Evolutionary conservation across 2,329 filamentous ascomycete genomes (phyloP).

Genomic region (Pseudogymnoascus sp.): DNA sequence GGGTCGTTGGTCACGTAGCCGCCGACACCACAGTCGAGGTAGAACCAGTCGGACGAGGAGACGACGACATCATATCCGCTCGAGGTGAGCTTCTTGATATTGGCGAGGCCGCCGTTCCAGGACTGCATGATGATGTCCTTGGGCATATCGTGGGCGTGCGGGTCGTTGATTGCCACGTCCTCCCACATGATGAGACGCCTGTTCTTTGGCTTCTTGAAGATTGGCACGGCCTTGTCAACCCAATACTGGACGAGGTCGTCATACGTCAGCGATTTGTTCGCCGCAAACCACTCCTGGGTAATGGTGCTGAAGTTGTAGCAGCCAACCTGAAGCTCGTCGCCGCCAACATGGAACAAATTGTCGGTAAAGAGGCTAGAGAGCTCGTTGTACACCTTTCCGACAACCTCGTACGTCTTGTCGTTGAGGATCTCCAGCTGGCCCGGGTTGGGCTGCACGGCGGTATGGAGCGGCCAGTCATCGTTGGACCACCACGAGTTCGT

Average conservation of each 20-base stretch:
- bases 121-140: slow-evolving; percentile 69
- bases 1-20: slow-evolving; percentile 61
- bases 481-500: slow-evolving; percentile 54
- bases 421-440: slow-evolving; percentile 64
- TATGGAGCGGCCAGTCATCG: slow-evolving; percentile 52
- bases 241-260: slow-evolving; percentile 62
- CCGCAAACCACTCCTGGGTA: slow-evolving; percentile 55
- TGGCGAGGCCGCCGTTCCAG: slow-evolving; percentile 58
- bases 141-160: slow-evolving; percentile 45
- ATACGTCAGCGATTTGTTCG: slow-evolving; percentile 63
- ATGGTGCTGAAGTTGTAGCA: slow-evolving; percentile 51
- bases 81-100: slow-evolving; percentile 52
- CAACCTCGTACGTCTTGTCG: slow-evolving; percentile 55
- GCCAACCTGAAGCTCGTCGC: slow-evolving; percentile 60
- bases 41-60: slow-evolving; percentile 71
- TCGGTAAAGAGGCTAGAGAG: slow-evolving; percentile 65
- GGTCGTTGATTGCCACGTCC: slow-evolving; percentile 65
- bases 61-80: slow-evolving; percentile 64
- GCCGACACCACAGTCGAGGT: slow-evolving; percentile 73
- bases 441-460: slow-evolving; percentile 53
- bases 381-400: slow-evolving; percentile 54
- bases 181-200: slow-evolving; percentile 69
- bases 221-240: slow-evolving; percentile 54
- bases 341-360: slow-evolving; percentile 74
- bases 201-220: slow-evolving; percentile 53